phyloP scores from a whole-genome alignment of 169 alveolate genomes.

The Eimeria sp. region DNA sequence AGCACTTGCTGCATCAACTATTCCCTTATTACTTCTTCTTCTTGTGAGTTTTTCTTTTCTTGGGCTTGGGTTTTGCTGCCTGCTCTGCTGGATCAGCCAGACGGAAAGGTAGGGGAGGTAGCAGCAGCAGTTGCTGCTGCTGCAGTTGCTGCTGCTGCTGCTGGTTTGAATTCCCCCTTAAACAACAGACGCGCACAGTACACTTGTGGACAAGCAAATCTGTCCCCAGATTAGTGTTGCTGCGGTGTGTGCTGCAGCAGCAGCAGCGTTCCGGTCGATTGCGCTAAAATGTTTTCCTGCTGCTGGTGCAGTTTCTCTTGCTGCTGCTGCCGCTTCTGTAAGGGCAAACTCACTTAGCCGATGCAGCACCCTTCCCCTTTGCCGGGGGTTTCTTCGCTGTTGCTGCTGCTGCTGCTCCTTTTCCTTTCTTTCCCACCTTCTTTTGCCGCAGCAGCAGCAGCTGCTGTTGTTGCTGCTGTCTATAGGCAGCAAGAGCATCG shows the following conservation, averaged over 20 bases:
- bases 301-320: not conserved
- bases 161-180: not conserved
- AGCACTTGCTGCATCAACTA: not conserved
- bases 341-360: not conserved
- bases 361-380: not conserved
- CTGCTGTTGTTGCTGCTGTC: constrained; percentile 49
- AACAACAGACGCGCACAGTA: not conserved
- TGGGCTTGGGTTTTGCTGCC: constrained; percentile 28
- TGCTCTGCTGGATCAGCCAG: constrained; percentile 25
- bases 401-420: constrained; percentile 20
- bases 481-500: constrained; percentile 33
- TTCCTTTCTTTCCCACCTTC: not conserved
- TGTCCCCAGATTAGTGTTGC: not conserved
- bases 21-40: not conserved
- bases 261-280: not conserved
- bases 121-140: constrained; percentile 45
- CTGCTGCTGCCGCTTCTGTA: not conserved
- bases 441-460: constrained; percentile 12
- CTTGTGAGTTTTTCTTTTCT: not conserved
- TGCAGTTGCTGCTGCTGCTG: constrained; percentile 47
- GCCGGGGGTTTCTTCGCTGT: not conserved
- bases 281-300: not conserved
- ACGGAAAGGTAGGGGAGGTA: constrained; percentile 36
- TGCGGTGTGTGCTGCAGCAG: not conserved
- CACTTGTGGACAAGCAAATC: not conserved